phyloP scores from a whole-genome alignment of 1,284 basidiomycete genomes.

The Rhodotorula mucilaginosa region DNA sequence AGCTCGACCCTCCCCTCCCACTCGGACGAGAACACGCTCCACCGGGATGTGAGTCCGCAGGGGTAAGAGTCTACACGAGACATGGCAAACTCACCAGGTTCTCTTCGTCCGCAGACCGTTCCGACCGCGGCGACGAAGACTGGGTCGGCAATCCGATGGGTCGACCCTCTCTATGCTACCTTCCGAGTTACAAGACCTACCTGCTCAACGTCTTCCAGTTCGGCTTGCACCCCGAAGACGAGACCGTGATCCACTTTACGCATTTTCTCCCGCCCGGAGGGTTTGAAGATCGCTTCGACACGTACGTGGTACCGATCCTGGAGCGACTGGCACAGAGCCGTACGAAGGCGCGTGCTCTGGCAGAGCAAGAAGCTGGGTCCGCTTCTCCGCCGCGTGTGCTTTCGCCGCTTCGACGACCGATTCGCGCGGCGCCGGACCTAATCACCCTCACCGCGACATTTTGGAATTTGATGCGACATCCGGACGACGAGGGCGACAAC shows the following conservation, averaged over 20 bases:
- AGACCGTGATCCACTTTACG: not conserved
- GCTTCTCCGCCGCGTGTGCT: not conserved
- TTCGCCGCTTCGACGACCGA: not conserved
- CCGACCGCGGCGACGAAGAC: not conserved
- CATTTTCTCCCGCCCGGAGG: slow-evolving; percentile 7
- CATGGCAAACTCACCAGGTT: not conserved
- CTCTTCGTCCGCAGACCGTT: not conserved
- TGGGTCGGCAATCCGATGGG: not conserved
- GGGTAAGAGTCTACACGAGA: not conserved
- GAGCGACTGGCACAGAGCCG: not conserved
- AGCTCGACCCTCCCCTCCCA: not conserved
- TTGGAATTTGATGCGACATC: not conserved
- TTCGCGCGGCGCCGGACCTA: not conserved
- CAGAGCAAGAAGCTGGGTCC: not conserved
- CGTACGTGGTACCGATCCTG: not conserved
- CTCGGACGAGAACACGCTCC: not conserved
- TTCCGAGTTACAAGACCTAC: not conserved
- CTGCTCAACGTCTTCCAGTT: slow-evolving; percentile 7
- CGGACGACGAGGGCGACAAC: not conserved
- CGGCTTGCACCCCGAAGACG: not conserved
- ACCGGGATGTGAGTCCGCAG: not conserved
- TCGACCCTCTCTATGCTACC: not conserved
- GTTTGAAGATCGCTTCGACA: slow-evolving; percentile 5
- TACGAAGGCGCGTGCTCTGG: not conserved
- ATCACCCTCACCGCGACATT: not conserved